Base-by-base conservation (phyloP, 257 asterid genomes). In the Solanum habrochaites region DNA sequence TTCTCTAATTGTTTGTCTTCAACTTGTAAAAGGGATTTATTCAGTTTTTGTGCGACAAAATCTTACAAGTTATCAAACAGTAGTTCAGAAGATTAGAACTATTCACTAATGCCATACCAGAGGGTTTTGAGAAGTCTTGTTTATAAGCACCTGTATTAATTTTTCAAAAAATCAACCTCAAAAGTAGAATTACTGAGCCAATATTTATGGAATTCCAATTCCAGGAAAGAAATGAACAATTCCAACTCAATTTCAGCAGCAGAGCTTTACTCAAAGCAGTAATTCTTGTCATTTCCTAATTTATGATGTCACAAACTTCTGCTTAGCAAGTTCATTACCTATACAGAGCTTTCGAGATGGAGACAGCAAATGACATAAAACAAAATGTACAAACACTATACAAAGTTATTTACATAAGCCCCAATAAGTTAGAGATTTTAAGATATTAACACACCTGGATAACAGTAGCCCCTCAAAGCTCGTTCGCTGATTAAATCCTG, bases 401-500 rank as follows among this genome's bases (percentile, higher is more conserved):
- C 56, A 14, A 14, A 49, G 35, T 32, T 49, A 35, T 85, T 85
- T 71, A 52, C 73, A 52, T 85, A 43, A 78, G 52, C 87, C 70
- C 85, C 87, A 83, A 32, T 67, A 89, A 87, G 69, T 31, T 62
- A 89, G 66, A 85, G 20, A 47, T 47, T 64, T 86, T 85, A 70
- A 90, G 87, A 89, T 86, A 74, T 84, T 89, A 71, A 90, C 71
- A 90, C 92, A 97, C 99, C 99, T 96, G 86, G 97, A 91, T 91
- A 97, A 85, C 89, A 97, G 86, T 87, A 96, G 93, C 84, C 99
- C 98, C 91, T 94, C 98, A 89, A 97, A 86, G 87, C 88, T 89
- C 82, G 93, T 88, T 71, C 78, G 93, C 72, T 39, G 80, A 56
- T 88, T 89, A 89, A 89, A 90, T 60, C 91, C 93, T 14, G 98